A percentile compares a stretch with the other conserved stretches of the same genome.
phyloP scores from a whole-genome alignment of 805 yeast species.

The Torulaspora maleeae region DNA sequence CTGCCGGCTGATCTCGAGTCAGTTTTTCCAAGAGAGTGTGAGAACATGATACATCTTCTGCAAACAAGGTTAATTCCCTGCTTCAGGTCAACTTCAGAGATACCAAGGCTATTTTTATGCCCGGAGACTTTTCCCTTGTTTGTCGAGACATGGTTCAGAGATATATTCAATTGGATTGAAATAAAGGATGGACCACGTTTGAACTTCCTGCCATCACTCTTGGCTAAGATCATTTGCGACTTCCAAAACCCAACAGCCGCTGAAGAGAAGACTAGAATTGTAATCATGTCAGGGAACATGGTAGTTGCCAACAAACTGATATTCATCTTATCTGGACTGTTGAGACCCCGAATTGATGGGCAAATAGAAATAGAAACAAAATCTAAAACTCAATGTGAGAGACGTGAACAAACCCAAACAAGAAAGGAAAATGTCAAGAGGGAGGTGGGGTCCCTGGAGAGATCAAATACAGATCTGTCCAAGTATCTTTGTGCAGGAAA shows the following conservation, averaged over 20 bases:
- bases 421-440: constrained; percentile 7
- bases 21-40: constrained; percentile 21
- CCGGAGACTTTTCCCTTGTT: constrained; percentile 29
- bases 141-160: constrained; percentile 39
- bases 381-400: constrained; percentile 1
- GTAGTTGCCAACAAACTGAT: constrained; percentile 56
- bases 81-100: constrained; percentile 29
- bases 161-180: constrained; percentile 41
- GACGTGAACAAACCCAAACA: not conserved
- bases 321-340: constrained; percentile 48
- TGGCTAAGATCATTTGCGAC: constrained; percentile 29
- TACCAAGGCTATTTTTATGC: constrained; percentile 38
- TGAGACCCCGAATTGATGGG: constrained; percentile 37
- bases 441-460: not conserved
- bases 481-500: constrained; percentile 22
- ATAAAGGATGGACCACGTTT: constrained; percentile 40
- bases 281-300: constrained; percentile 55
- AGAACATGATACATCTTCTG: constrained; percentile 26
- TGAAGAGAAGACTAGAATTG: constrained; percentile 43
- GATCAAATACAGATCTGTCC: constrained; percentile 24
- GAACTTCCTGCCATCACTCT: constrained; percentile 27
- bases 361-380: constrained; percentile 15
- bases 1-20: constrained; percentile 18
- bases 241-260: constrained; percentile 21
- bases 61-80: constrained; percentile 33